These are phyloP conservation scores for Suillus occidentalis DNA, from an alignment of 768 basidiomycete genomes.

Conservation along the genomic window DNA sequence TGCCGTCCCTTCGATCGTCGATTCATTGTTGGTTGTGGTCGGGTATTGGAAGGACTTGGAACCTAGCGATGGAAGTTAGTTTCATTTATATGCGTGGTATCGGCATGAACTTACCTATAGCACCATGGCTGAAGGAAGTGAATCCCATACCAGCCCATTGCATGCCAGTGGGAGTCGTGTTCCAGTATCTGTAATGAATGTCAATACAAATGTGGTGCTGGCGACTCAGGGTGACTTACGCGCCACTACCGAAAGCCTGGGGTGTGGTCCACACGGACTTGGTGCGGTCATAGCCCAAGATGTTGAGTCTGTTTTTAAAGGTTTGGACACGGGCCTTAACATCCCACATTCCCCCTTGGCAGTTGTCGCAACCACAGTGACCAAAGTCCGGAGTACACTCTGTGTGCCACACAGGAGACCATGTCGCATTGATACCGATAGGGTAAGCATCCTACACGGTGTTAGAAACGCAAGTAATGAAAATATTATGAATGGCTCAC, in stretches of 20 bases:
- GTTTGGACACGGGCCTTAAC: slow-evolving; percentile 66
- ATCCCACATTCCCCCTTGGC: slow-evolving; percentile 62
- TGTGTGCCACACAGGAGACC: slow-evolving; percentile 59
- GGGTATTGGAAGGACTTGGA: slow-evolving; percentile 31
- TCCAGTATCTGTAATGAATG: slow-evolving; percentile 27
- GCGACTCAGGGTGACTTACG: slow-evolving; percentile 20
- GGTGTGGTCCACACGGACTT: slow-evolving; percentile 79
- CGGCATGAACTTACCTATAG: slow-evolving; percentile 17
- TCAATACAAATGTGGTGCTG: background rate
- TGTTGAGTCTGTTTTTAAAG: slow-evolving; percentile 55
- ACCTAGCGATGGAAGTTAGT: slow-evolving; percentile 16
- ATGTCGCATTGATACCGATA: slow-evolving; percentile 61
- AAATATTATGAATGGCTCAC: slow-evolving; percentile 49
- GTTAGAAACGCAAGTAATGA: background rate
- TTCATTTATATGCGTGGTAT: background rate
- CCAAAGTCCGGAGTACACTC: slow-evolving; percentile 65
- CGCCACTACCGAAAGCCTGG: slow-evolving; percentile 64
- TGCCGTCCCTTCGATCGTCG: slow-evolving; percentile 25
- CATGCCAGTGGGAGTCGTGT: slow-evolving; percentile 25
- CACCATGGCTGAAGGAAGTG: slow-evolving; percentile 28
- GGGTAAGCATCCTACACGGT: slow-evolving; percentile 24
- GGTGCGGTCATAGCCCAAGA: slow-evolving; percentile 62
- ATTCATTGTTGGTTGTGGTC: slow-evolving; percentile 16
- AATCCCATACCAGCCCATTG: slow-evolving; percentile 28
- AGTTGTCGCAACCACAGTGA: slow-evolving; percentile 73